Conservation (phyloP, 2,329 filamentous ascomycete species). For the Magnaporthales sp. region DNA sequence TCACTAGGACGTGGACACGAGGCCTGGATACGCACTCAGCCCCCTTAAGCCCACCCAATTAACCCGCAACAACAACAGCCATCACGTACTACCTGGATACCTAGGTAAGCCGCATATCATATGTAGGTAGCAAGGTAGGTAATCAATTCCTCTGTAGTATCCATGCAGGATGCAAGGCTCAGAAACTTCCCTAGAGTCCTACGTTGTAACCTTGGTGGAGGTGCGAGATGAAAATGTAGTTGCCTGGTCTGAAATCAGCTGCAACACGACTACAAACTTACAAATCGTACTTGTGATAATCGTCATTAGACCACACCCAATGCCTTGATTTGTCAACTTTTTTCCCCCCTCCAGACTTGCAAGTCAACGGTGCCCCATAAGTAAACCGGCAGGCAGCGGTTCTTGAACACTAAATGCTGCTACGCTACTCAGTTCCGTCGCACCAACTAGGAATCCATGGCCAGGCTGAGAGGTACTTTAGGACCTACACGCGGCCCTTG, state of each 20-base stretch:
- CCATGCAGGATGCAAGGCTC: background rate
- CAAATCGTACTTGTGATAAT: background rate
- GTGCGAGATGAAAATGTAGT: background rate
- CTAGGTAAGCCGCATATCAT: background rate
- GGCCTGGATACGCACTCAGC: background rate
- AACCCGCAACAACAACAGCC: background rate
- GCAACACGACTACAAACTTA: background rate
- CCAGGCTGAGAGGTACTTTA: background rate
- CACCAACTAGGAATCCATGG: background rate
- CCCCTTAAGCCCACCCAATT: background rate
- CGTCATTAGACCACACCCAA: background rate
- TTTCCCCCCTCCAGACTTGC: too few species aligned
- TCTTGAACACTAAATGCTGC: background rate
- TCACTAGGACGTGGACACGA: constrained; percentile 1
- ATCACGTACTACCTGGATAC: background rate
- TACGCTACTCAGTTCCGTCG: background rate
- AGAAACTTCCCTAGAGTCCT: background rate
- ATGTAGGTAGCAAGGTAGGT: background rate
- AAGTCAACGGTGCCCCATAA: background rate
- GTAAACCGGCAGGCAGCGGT: background rate
- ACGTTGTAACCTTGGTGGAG: background rate
- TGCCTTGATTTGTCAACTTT: background rate
- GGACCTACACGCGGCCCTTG: background rate
- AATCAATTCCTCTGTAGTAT: background rate
- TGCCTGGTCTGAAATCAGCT: background rate